These are phyloP conservation scores for Xylaria sp. DNA, from an alignment of 2,329 filamentous ascomycete genomes.

Conservation along the genomic window DNA sequence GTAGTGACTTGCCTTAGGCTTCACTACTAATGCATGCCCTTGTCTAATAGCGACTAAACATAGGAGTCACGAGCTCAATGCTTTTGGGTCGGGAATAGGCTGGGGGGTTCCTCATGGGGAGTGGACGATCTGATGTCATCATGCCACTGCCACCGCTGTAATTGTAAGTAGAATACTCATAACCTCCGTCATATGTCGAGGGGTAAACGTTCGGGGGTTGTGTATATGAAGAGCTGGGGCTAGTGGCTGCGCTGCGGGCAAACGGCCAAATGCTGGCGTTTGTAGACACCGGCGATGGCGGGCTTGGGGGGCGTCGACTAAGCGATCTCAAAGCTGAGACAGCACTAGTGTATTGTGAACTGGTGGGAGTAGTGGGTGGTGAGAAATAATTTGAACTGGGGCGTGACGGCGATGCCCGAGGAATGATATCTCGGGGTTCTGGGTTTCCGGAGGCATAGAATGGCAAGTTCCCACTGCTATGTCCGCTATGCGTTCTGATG, in stretches of 20 bases:
- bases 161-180: slow-evolving; percentile 52
- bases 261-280: slow-evolving; percentile 65
- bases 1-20: neutral
- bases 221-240: slow-evolving; percentile 65
- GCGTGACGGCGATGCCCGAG: slow-evolving; percentile 71
- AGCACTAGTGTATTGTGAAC: slow-evolving; percentile 61
- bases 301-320: slow-evolving; percentile 65
- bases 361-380: slow-evolving; percentile 63
- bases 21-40: slow-evolving; percentile 3
- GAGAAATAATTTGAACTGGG: slow-evolving; percentile 66
- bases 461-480: slow-evolving; percentile 54
- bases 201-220: slow-evolving; percentile 58
- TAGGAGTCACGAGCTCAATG: slow-evolving; percentile 72
- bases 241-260: slow-evolving; percentile 61
- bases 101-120: slow-evolving; percentile 66
- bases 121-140: slow-evolving; percentile 61
- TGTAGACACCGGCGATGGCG: slow-evolving; percentile 63
- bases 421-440: slow-evolving; percentile 71
- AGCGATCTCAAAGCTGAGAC: slow-evolving; percentile 67
- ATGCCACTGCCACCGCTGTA: slow-evolving; percentile 53
- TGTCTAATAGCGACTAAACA: slow-evolving; percentile 59
- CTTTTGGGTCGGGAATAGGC: slow-evolving; percentile 69
- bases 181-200: slow-evolving; percentile 64
- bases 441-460: slow-evolving; percentile 59
- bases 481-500: slow-evolving; percentile 49